These are phyloP conservation scores for Teunomyces barrocoloradensis DNA, from an alignment of 805 yeast species.

Conservation along the genomic window DNA sequence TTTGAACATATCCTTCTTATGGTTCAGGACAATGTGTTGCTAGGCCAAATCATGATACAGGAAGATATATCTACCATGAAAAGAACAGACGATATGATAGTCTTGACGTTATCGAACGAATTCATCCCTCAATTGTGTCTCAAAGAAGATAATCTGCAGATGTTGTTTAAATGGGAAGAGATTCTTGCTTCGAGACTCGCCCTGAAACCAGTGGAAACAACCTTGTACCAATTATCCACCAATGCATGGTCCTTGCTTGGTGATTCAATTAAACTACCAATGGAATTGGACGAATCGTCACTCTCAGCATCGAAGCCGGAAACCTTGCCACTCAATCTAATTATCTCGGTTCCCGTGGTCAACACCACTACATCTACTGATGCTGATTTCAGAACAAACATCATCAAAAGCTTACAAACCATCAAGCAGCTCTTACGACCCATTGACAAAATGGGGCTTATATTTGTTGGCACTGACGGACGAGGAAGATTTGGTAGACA, in stretches of 20 bases:
- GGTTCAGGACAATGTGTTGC: constrained; percentile 21
- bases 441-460: constrained; percentile 46
- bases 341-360: constrained; percentile 42
- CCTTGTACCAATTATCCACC: constrained; percentile 46
- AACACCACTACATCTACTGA: constrained; percentile 27
- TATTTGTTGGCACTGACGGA: constrained; percentile 47
- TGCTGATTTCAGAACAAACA: constrained; percentile 21
- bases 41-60: constrained; percentile 41
- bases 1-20: constrained; percentile 31
- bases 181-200: constrained; percentile 6
- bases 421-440: constrained; percentile 29
- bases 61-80: constrained; percentile 34
- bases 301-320: constrained; percentile 43
- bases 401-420: constrained; percentile 23
- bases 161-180: constrained; percentile 43
- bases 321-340: constrained; percentile 36
- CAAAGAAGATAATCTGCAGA: constrained; percentile 24
- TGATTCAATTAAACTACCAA: constrained; percentile 31
- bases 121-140: constrained; percentile 45
- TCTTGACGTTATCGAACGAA: constrained; percentile 39
- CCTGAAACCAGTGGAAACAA: constrained; percentile 7
- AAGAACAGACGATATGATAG: constrained; percentile 19
- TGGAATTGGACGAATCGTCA: constrained; percentile 34
- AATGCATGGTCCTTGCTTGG: constrained; percentile 48
- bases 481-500: constrained; percentile 29